These are phyloP conservation scores for Mariannaea sp. DNA, from an alignment of 2,329 filamentous ascomycete genomes.

Conservation along the genomic window DNA sequence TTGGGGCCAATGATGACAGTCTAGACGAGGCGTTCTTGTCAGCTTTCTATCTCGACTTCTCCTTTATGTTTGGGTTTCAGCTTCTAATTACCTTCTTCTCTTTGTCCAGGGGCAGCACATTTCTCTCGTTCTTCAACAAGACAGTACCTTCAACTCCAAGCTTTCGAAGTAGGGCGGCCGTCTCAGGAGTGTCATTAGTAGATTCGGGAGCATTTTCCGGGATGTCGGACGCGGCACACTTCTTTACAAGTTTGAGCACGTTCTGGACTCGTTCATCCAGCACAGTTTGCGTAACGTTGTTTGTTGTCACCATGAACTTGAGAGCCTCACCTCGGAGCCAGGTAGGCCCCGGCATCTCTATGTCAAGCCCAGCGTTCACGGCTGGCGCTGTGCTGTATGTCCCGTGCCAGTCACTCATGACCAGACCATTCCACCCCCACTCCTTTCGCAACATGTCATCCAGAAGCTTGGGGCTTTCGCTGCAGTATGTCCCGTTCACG, in stretches of 20 bases:
- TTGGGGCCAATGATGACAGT: constrained; percentile 60
- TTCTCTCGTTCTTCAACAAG: constrained; percentile 41
- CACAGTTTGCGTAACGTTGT: constrained; percentile 35
- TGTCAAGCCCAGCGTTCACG: constrained; percentile 39
- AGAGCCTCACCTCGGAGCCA: constrained; percentile 35
- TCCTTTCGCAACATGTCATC: constrained; percentile 39
- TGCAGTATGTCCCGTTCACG: constrained; percentile 33
- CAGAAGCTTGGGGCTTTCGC: constrained; percentile 30
- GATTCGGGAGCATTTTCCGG: constrained; percentile 21
- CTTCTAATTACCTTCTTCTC: constrained; percentile 39
- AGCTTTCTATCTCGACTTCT: too few species aligned
- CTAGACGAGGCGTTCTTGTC: too few species aligned
- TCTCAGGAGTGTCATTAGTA: constrained; percentile 30
- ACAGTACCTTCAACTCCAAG: constrained; percentile 64
- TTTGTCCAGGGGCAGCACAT: constrained; percentile 12
- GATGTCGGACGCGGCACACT: constrained; percentile 23
- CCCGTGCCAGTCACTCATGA: constrained; percentile 45
- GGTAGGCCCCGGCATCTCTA: constrained; percentile 45
- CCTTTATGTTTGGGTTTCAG: too few species aligned
- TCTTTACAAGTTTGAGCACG: constrained; percentile 40
- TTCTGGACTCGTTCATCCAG: constrained; percentile 40
- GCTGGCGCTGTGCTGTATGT: constrained; percentile 40
- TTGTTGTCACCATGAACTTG: constrained; percentile 34
- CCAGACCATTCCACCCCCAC: constrained; percentile 43
- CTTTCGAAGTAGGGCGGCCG: constrained; percentile 40